Base-by-base conservation (phyloP, 2,329 filamentous ascomycete genomes). In the Microcyclospora tardicrescens region DNA sequence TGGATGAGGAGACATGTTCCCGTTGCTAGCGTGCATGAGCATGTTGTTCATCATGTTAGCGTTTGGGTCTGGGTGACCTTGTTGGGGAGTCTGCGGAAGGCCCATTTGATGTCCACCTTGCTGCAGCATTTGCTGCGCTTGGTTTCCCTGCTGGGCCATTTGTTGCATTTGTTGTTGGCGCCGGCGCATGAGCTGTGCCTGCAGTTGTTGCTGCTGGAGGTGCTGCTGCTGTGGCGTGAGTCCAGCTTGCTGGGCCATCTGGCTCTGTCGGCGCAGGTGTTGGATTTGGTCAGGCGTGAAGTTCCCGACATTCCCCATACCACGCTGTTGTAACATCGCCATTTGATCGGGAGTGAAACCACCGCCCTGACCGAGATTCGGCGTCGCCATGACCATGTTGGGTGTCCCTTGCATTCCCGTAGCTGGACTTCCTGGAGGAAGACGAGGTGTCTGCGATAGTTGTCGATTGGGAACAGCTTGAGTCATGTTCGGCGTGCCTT, bases 401-500 rank as follows among this genome's bases (percentile, higher is more conserved):
- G 51, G 50, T 6, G 52, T 53, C 28, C 47, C 47, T 11, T 46
- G 48, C 46, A 55, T 50, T n/a, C 45, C 51, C 10, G 49, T 41
- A 27, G 50, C 55, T 11, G 59, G 58, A 41, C 56, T 59, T 30
- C 50, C 52, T 30, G 58, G 57, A 13, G 46, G 44, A 47, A 60
- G 50, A 28, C 58, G 55, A 15, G 60, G 60, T 10, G 58, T 61
- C 33, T 56, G 56, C 10, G 54, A 58, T 48, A 58, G 53, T 38
- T 61, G 54, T 33, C 58, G 49, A 30, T 52, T 57, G 14, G 56
- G 55, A 36, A 58, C 49, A 13, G 52, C 52, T 35, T 48, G 47
- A 5, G 45, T 47, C 58, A 63, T 58, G 27, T 51, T 51, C 3
- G 60, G 60, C 10, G 60, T 63, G 14, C 52, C 53, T 34, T 61